These are phyloP conservation scores for Petunia hybrid DNA, from an alignment of 305 asterid genomes.

Conservation along the genomic window DNA sequence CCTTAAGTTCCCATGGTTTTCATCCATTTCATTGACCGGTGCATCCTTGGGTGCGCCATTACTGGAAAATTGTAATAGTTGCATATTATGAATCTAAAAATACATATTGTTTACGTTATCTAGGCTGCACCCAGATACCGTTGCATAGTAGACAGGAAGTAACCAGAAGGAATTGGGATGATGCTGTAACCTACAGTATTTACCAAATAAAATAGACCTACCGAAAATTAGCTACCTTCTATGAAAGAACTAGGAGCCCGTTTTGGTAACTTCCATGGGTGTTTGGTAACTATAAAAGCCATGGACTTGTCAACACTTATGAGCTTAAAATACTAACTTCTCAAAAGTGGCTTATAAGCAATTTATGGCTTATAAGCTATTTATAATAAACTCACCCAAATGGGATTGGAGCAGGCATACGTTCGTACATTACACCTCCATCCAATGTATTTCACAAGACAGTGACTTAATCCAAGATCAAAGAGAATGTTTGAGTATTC, in stretches of 20 bases:
- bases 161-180: neutral
- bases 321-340: no score
- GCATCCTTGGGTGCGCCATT: neutral
- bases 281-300: no score
- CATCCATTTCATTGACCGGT: neutral
- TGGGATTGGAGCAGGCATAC: neutral
- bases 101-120: neutral
- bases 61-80: neutral
- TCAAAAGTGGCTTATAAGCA: no score
- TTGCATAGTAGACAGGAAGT: neutral
- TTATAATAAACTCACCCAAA: no score
- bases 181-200: neutral
- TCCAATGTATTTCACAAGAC: neutral
- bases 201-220: neutral
- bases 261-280: no score
- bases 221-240: slow-evolving; percentile 9
- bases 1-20: neutral
- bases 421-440: neutral
- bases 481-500: neutral
- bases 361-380: no score
- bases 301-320: no score
- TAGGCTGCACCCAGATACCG: neutral
- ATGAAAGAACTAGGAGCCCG: neutral
- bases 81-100: neutral
- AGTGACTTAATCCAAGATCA: neutral